Percentiles rank a stretch among this genome's conserved stretches.
These are phyloP conservation scores for Globisporangium lucens DNA, from an alignment of 352 stramenopile species.

Conservation along the genomic window DNA sequence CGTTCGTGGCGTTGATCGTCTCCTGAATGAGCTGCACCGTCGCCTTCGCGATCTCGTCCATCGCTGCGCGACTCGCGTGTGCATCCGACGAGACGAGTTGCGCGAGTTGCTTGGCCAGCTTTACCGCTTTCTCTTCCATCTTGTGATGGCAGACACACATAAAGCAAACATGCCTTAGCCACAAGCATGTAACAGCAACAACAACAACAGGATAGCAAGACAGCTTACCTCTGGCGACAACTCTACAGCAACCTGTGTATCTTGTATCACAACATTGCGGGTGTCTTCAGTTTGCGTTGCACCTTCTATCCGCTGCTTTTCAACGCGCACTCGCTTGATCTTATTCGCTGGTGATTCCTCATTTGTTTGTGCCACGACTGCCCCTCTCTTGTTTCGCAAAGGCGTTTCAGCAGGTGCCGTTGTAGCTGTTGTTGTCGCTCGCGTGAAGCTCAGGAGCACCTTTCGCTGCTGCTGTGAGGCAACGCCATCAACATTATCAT, in stretches of 20 bases:
- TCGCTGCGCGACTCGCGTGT: slow-evolving; percentile 20
- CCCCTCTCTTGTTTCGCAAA: not conserved
- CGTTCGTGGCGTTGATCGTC: slow-evolving; percentile 58
- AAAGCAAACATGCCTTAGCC: not conserved
- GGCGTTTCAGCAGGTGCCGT: not conserved
- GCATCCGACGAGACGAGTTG: slow-evolving; percentile 27
- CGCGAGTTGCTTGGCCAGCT: slow-evolving; percentile 43
- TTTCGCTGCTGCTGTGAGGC: not conserved
- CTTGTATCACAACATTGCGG: not conserved
- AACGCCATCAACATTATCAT: not conserved
- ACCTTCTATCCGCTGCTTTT: not conserved
- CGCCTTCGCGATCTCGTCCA: slow-evolving; percentile 25
- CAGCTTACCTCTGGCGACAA: not conserved
- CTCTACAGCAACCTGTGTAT: not conserved
- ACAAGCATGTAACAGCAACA: not conserved
- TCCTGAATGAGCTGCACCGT: slow-evolving; percentile 45
- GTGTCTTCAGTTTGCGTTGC: not conserved
- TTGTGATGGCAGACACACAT: slow-evolving; percentile 18
- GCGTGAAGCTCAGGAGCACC: slow-evolving; percentile 18
- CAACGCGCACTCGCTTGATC: not conserved
- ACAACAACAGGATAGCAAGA: not conserved
- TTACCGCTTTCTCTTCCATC: slow-evolving; percentile 38
- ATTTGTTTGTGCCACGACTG: not conserved
- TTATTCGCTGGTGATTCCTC: not conserved
- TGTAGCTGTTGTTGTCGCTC: not conserved